phyloP scores from a whole-genome alignment of 768 basidiomycete species.

The Cyclocybe cylindracea region DNA sequence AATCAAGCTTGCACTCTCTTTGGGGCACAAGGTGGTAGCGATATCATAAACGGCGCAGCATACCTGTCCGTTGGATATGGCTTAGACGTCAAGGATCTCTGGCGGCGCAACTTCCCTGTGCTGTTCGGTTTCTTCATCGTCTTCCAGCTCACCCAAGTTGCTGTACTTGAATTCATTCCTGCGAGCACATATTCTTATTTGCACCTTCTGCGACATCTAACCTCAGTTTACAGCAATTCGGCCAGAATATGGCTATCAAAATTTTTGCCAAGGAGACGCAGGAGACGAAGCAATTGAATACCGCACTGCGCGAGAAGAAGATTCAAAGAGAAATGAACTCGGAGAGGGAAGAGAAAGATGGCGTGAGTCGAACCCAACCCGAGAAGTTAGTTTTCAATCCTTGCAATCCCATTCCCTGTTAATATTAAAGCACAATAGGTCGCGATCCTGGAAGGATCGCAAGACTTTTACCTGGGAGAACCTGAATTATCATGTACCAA shows the following conservation, averaged over 20 bases:
- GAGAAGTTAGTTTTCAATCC: not conserved
- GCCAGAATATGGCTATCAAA: constrained; percentile 46
- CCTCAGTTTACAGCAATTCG: constrained; percentile 44
- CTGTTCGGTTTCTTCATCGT: constrained; percentile 67
- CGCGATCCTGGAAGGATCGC: constrained; percentile 25
- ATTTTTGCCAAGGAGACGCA: constrained; percentile 62
- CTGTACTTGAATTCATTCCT: constrained; percentile 66
- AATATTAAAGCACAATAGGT: constrained; percentile 1
- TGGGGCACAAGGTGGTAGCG: constrained; percentile 61
- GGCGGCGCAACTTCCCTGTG: constrained; percentile 71
- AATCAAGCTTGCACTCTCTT: constrained; percentile 81
- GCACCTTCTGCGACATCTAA: constrained; percentile 9
- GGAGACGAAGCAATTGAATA: constrained; percentile 58
- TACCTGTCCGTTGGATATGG: constrained; percentile 65
- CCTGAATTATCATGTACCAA: constrained; percentile 76
- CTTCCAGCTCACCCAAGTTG: constrained; percentile 69
- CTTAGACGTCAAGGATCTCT: constrained; percentile 51
- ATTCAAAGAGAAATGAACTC: constrained; percentile 33
- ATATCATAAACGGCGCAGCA: constrained; percentile 51
- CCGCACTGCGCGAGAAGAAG: constrained; percentile 53
- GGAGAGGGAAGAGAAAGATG: constrained; percentile 20
- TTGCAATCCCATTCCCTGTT: not conserved
- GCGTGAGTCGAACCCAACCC: constrained; percentile 9
- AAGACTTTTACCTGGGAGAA: constrained; percentile 83
- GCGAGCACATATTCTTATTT: constrained; percentile 34